These are phyloP conservation scores for Gomphus sp. DNA, from an alignment of 1,284 basidiomycete species.

Conservation along the genomic window DNA sequence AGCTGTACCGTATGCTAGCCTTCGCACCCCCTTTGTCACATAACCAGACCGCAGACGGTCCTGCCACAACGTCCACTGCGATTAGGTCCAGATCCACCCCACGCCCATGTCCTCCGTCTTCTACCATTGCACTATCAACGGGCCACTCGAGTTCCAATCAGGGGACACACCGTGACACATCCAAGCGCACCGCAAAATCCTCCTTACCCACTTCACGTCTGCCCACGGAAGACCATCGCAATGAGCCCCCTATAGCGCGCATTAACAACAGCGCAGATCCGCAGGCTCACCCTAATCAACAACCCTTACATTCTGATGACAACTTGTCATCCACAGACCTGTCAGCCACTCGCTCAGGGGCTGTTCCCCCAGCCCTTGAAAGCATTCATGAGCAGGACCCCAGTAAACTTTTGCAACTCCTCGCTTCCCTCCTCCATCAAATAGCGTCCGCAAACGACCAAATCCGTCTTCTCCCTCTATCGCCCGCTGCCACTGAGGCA, in stretches of 20 bases:
- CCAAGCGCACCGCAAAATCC: background rate
- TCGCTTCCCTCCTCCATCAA: conserved; percentile 86
- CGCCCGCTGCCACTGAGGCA: conserved; percentile 17
- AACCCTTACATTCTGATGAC: background rate
- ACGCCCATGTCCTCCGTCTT: conserved; percentile 2
- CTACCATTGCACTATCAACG: conserved; percentile 2
- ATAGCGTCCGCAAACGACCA: conserved; percentile 89
- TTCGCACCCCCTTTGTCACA: conserved; percentile 10
- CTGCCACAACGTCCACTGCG: background rate
- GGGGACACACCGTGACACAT: background rate
- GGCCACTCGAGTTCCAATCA: background rate
- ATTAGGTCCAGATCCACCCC: conserved; percentile 5
- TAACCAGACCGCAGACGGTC: conserved; percentile 5
- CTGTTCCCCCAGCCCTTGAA: conserved; percentile 30
- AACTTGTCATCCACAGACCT: background rate
- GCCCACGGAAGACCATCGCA: background rate
- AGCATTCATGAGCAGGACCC: conserved; percentile 39
- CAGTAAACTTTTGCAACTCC: conserved; percentile 68
- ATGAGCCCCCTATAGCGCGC: background rate
- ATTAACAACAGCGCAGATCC: background rate
- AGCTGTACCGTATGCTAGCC: conserved; percentile 5
- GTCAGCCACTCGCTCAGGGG: background rate
- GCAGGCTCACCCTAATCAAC: background rate
- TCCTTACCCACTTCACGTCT: background rate
- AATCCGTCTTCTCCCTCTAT: conserved; percentile 22